phyloP scores from a whole-genome alignment of 306 rosid species.

The Calophaca sinica region DNA sequence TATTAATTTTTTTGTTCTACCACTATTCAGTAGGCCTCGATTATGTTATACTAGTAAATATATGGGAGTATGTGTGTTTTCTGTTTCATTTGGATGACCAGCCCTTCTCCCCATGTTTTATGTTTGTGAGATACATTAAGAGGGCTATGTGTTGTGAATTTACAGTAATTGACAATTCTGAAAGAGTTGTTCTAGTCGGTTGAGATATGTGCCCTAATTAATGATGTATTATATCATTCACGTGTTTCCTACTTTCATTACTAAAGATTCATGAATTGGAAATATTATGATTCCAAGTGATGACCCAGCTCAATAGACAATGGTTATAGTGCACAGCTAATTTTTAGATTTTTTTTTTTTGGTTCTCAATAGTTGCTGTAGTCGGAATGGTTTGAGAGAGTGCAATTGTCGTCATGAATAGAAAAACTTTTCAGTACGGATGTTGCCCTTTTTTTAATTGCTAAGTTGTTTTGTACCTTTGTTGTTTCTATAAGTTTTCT shows the following conservation, averaged over 20 bases:
- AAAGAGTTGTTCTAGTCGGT: slow-evolving; percentile 8
- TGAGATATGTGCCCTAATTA: slow-evolving; percentile 14
- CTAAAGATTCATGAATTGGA: slow-evolving; percentile 37
- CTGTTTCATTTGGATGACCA: slow-evolving; percentile 41
- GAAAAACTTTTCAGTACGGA: slow-evolving; percentile 1
- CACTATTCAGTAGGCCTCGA: not conserved
- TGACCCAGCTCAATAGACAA: slow-evolving; percentile 29
- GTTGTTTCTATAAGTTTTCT: slow-evolving; percentile 29
- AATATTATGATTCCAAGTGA: slow-evolving; percentile 7
- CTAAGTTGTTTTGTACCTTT: slow-evolving; percentile 3
- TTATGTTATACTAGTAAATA: slow-evolving; percentile 5
- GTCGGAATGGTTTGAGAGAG: slow-evolving; percentile 36
- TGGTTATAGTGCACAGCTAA: not conserved
- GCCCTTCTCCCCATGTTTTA: slow-evolving; percentile 1
- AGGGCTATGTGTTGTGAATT: slow-evolving; percentile 6
- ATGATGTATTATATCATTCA: slow-evolving; percentile 16
- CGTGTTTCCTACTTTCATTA: slow-evolving; percentile 27
- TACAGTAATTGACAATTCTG: slow-evolving; percentile 28
- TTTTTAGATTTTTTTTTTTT: slow-evolving; percentile 36
- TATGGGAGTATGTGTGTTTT: slow-evolving; percentile 12
- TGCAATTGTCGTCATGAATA: slow-evolving; percentile 1
- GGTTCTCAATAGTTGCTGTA: slow-evolving; percentile 35
- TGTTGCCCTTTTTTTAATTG: not conserved
- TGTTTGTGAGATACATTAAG: slow-evolving; percentile 9
- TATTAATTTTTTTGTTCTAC: slow-evolving; percentile 13